phyloP scores from a whole-genome alignment of 148 eudicot species.

The Fagopyrum homotropicum region DNA sequence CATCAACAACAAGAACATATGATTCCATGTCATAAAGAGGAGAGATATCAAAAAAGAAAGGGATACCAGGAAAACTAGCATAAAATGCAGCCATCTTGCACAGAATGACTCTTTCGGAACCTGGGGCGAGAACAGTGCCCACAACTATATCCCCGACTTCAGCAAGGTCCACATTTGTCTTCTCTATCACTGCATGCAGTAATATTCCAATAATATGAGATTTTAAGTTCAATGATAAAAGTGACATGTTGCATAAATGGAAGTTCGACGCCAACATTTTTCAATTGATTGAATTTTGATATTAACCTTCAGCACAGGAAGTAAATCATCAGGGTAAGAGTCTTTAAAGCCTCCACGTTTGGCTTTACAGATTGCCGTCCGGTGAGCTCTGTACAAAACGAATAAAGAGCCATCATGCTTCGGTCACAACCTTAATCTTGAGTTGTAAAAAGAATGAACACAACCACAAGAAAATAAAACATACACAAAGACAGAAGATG shows the following conservation, averaged over 20 bases:
- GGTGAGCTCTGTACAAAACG: constrained; percentile 46
- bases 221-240: not conserved
- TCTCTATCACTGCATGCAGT: constrained; percentile 50
- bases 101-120: constrained; percentile 61
- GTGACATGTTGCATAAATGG: not conserved
- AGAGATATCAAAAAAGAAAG: not conserved
- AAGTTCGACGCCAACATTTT: constrained; percentile 8
- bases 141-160: constrained; percentile 86
- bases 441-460: not conserved
- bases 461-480: not conserved
- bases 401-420: not conserved
- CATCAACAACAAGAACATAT: not conserved
- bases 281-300: not conserved
- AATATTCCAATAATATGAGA: not conserved
- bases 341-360: constrained; percentile 92
- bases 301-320: constrained; percentile 71
- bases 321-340: constrained; percentile 75
- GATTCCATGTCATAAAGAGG: not conserved
- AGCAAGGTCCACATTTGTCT: constrained; percentile 48
- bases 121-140: constrained; percentile 77
- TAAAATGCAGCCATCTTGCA: constrained; percentile 81
- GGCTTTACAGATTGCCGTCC: constrained; percentile 77
- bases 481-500: not conserved
- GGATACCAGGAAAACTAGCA: constrained; percentile 72
- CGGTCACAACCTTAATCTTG: not conserved